These are phyloP conservation scores for Thuidium tamariscinum DNA, from an alignment of 225 moss, liverwort and hornwort species.

Conservation along the genomic window DNA sequence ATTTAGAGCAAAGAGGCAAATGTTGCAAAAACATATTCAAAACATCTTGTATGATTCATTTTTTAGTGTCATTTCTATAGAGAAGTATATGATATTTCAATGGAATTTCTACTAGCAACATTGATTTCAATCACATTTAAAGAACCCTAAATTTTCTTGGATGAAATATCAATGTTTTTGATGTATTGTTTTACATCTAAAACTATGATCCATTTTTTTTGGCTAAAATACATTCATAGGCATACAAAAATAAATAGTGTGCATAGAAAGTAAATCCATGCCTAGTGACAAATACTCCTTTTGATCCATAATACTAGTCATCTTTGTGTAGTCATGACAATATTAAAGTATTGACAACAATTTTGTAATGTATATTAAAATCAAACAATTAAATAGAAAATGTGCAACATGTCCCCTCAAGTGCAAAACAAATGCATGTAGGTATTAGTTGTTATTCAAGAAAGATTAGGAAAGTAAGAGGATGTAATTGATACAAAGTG, in stretches of 20 bases:
- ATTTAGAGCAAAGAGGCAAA: no score
- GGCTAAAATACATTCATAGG: not conserved
- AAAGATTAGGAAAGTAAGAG: not conserved
- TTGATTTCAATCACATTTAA: not conserved
- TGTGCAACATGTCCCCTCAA: accelerated
- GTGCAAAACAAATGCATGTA: not conserved
- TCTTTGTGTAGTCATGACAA: not conserved
- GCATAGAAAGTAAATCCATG: not conserved
- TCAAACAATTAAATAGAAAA: accelerated
- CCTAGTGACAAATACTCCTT: not conserved
- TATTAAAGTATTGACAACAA: not conserved
- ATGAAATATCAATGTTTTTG: not conserved
- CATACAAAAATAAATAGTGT: no score
- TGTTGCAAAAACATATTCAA: not conserved
- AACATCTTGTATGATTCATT: no score
- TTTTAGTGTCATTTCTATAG: not conserved
- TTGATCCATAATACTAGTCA: not conserved
- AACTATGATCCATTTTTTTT: not conserved
- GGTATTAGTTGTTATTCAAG: not conserved
- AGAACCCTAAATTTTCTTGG: no score
- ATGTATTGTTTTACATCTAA: not conserved
- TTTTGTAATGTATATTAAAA: not conserved
- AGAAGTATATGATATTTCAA: not conserved
- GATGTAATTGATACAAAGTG: not conserved
- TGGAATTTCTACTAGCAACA: not conserved